Evolutionary conservation across 2,329 filamentous ascomycete species (phyloP).

Genomic region (Fusarium illudens): DNA sequence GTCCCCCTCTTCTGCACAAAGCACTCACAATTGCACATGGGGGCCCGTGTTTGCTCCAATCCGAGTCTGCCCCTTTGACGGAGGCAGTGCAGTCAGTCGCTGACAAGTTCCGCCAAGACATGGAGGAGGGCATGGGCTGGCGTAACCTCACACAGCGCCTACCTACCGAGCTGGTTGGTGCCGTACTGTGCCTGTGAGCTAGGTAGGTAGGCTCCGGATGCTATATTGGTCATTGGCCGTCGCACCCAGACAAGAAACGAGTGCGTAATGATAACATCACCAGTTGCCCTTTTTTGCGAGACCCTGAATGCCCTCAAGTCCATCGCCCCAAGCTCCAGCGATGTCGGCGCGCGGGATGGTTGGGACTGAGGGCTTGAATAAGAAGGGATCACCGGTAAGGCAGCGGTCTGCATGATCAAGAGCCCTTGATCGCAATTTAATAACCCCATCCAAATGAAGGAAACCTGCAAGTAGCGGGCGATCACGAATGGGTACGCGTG

Average conservation of each 20-base stretch:
- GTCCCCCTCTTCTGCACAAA: constrained; percentile 15
- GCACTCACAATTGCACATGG: background rate
- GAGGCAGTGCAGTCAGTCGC: constrained; percentile 10
- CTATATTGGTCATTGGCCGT: constrained; percentile 5
- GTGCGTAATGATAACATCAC: constrained; percentile 30
- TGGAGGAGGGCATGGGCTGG: constrained; percentile 7
- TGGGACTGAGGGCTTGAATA: background rate
- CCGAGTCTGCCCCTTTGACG: background rate
- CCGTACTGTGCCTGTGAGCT: background rate
- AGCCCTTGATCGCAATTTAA: background rate
- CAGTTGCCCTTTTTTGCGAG: background rate
- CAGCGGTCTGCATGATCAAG: background rate
- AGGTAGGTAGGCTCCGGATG: constrained; percentile 4
- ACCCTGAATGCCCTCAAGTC: constrained; percentile 11
- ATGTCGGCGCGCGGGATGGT: background rate
- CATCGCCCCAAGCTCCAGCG: background rate
- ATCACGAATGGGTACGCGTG: background rate
- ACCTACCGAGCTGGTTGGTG: constrained; percentile 4
- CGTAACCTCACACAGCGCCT: constrained; percentile 25
- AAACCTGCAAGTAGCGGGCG: background rate
- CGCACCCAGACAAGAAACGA: constrained; percentile 6
- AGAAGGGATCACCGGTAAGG: background rate
- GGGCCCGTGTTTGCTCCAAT: constrained; percentile 21
- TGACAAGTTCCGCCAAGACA: constrained; percentile 21
- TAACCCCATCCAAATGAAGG: background rate